phyloP scores from a whole-genome alignment of 345 rosid genomes.

The Eucalyptus pumila region DNA sequence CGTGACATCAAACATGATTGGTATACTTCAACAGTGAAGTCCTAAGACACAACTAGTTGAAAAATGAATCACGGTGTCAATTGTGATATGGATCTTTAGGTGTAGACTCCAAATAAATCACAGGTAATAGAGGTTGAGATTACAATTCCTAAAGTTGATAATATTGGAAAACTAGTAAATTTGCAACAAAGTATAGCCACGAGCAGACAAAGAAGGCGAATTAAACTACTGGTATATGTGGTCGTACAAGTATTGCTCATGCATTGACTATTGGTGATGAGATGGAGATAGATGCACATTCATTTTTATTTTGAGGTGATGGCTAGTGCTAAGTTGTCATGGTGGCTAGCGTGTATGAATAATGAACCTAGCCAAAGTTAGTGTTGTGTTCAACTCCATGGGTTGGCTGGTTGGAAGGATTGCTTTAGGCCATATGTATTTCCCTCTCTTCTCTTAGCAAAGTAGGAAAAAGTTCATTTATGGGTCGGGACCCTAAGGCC shows the following conservation, averaged over 20 bases:
- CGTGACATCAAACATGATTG: neutral
- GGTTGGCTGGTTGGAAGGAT: no score
- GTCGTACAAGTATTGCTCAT: no score
- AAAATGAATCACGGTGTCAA: neutral
- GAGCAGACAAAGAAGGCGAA: fast-evolving
- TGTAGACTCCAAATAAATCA: no score
- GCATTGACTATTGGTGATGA: neutral
- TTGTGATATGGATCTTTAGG: neutral
- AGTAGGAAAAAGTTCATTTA: no score
- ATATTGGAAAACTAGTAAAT: neutral
- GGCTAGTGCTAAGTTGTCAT: fast-evolving
- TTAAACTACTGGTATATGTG: no score
- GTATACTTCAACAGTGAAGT: no score
- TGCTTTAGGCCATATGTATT: no score
- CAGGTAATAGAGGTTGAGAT: neutral
- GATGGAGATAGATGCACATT: neutral
- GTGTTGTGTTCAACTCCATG: no score
- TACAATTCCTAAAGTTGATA: neutral
- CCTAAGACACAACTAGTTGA: neutral
- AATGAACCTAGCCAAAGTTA: no score
- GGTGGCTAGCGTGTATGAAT: neutral
- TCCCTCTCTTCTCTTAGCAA: no score
- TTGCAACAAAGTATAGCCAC: neutral
- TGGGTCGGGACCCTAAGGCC: no score
- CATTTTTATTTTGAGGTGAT: neutral